phyloP scores from a whole-genome alignment of 225 moss, liverwort and hornwort species.

The Polytrichum commune region DNA sequence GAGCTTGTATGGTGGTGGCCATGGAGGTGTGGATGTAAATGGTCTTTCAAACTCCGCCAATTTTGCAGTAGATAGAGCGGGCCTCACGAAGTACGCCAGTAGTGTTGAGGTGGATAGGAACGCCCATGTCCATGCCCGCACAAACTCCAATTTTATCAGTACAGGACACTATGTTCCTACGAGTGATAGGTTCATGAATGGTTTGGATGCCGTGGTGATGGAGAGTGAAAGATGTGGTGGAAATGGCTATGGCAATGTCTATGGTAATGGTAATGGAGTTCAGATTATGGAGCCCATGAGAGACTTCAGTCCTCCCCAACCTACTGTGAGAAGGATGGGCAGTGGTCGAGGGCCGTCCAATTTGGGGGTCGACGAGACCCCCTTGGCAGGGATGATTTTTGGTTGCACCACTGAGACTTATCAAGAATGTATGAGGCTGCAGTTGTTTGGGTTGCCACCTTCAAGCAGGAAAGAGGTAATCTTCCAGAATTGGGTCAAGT shows the following conservation, averaged over 20 bases:
- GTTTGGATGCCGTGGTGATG: neutral
- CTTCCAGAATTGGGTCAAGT: neutral
- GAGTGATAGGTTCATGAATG: constrained; percentile 3
- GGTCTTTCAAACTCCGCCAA: no score
- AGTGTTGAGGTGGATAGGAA: neutral
- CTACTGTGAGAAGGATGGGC: no score
- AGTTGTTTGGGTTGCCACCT: constrained; percentile 46
- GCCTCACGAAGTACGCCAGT: neutral
- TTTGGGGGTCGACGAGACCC: constrained; percentile 1
- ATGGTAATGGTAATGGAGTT: constrained; percentile 4
- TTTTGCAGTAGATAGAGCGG: constrained; percentile 1
- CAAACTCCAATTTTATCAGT: no score
- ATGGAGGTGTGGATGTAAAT: no score
- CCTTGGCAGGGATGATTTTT: constrained; percentile 57
- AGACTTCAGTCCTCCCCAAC: neutral
- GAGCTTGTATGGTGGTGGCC: neutral
- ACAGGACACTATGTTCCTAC: neutral
- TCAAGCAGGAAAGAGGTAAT: constrained; percentile 23
- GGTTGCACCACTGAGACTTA: constrained; percentile 52
- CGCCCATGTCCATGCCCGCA: neutral
- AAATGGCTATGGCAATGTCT: no score
- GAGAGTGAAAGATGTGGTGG: neutral
- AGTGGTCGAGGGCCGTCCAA: neutral
- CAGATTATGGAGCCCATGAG: constrained; percentile 5
- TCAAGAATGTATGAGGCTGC: constrained; percentile 54